phyloP scores from a whole-genome alignment of 208 protist genomes.

The Acanthamoeba healyi region DNA sequence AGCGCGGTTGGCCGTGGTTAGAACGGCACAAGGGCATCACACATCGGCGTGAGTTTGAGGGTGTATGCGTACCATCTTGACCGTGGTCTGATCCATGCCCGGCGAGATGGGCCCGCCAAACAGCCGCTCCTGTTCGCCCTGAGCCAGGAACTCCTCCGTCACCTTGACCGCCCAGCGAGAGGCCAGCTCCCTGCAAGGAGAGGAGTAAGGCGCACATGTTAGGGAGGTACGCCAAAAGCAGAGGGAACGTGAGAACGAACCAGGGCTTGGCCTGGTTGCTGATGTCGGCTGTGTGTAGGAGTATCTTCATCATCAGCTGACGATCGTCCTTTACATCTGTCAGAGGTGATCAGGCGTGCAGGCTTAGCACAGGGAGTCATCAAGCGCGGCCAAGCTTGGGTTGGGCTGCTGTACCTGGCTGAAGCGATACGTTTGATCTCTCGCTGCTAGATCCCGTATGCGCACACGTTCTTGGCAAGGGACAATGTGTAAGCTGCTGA shows the following conservation, averaged over 20 bases:
- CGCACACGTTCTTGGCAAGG: not conserved
- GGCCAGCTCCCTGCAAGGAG: not conserved
- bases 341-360: slow-evolving; percentile 82
- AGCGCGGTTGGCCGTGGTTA: not conserved
- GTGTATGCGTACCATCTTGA: not conserved
- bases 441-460: slow-evolving; percentile 77
- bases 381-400: too few relatives aligned
- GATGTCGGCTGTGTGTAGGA: slow-evolving; percentile 96
- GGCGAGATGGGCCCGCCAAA: not conserved
- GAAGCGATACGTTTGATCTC: slow-evolving; percentile 70
- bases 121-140: slow-evolving; percentile 24
- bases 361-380: not conserved
- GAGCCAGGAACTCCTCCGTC: slow-evolving; percentile 10
- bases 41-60: not conserved
- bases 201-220: too few relatives aligned
- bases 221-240: too few relatives aligned
- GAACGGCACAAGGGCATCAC: not conserved
- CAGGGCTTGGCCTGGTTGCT: slow-evolving; percentile 94
- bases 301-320: slow-evolving; percentile 92
- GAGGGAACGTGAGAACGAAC: slow-evolving; percentile 59
- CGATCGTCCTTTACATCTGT: slow-evolving; percentile 91
- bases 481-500: not conserved
- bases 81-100: not conserved
- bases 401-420: not conserved
- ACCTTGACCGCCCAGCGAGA: not conserved